Evolutionary conservation across 2,329 filamentous ascomycete genomes (phyloP).

Genomic region (Ramularia collo-cygni): DNA sequence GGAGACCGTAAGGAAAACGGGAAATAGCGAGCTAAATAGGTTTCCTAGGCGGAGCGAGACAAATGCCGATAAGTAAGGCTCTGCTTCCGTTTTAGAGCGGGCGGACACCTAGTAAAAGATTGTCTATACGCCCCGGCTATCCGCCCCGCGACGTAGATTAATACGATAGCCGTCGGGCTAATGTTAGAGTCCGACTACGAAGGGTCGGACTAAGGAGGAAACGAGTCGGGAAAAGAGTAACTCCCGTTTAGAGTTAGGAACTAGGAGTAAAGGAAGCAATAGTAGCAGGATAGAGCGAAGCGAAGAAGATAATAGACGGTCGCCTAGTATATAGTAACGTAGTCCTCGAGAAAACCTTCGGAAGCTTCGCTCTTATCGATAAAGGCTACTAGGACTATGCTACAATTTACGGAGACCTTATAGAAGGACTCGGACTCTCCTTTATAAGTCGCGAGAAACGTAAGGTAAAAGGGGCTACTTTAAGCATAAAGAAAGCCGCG

Average conservation of each 20-base stretch:
- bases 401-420: neutral
- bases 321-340: no score
- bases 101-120: neutral
- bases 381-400: neutral
- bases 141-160: neutral
- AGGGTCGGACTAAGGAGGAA: no score
- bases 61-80: no score
- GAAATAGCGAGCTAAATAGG: neutral
- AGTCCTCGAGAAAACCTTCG: neutral
- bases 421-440: no score
- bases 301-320: no score
- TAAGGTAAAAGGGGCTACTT: neutral
- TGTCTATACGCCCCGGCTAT: neutral
- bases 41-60: neutral
- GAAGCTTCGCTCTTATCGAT: neutral
- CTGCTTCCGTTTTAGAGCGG: neutral
- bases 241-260: no score
- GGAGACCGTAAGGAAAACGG: no score
- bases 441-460: no score
- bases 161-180: neutral
- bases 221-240: no score
- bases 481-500: neutral
- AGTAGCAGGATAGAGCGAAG: no score
- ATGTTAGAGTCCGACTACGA: no score
- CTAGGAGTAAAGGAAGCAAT: no score